Evolutionary conservation across 306 rosid genomes (phyloP).

Genomic region (Corylus heterophylla): DNA sequence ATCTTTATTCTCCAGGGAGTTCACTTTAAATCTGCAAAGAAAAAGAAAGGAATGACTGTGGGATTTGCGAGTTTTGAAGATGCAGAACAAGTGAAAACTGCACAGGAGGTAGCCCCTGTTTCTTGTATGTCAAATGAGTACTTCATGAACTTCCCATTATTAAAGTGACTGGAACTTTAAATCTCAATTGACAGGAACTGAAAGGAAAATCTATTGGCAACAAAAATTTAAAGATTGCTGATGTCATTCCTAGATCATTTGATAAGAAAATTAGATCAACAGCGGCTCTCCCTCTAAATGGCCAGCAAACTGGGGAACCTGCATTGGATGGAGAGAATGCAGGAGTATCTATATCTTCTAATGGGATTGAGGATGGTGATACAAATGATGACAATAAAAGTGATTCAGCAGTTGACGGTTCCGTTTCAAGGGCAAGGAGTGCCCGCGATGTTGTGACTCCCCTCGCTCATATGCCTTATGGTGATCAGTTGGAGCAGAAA

Average conservation of each 20-base stretch:
- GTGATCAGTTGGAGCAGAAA: conserved; percentile 88
- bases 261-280: conserved; percentile 55
- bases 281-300: conserved; percentile 23
- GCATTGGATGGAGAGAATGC: conserved; percentile 33
- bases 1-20: conserved; percentile 47
- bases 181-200: conserved; percentile 49
- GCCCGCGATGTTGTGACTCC: conserved; percentile 80
- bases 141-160: conserved; percentile 24
- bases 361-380: conserved; percentile 45
- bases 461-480: conserved; percentile 80
- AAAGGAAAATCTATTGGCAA: conserved; percentile 67
- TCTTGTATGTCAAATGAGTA: conserved; percentile 16
- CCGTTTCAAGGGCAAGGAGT: conserved; percentile 45
- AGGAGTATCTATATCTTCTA: conserved; percentile 27
- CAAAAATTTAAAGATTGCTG: conserved; percentile 66
- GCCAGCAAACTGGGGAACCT: conserved; percentile 2
- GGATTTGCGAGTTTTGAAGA: conserved; percentile 74
- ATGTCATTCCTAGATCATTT: conserved; percentile 70
- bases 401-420: conserved; percentile 40
- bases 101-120: conserved; percentile 52
- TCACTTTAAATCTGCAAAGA: conserved; percentile 71
- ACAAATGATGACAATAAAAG: conserved; percentile 27
- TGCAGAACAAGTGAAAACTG: conserved; percentile 62
- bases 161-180: conserved; percentile 1
- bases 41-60: conserved; percentile 77